These are phyloP conservation scores for Pascua sp. DNA, from an alignment of 1,284 basidiomycete genomes.

Conservation along the genomic window DNA sequence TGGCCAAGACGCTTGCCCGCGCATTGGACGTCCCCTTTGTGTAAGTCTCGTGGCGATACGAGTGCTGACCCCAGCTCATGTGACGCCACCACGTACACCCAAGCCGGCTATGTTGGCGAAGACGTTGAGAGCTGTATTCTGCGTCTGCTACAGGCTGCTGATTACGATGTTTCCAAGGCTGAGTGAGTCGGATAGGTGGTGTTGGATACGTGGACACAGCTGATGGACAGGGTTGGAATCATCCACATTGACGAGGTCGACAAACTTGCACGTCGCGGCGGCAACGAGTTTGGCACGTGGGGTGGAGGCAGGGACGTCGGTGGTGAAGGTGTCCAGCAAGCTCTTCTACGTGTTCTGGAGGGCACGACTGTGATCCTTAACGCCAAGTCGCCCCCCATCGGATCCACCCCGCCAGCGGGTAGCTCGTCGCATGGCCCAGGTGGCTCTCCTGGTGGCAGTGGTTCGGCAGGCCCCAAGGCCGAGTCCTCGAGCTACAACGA, in stretches of 20 bases:
- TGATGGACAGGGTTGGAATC: slow-evolving; percentile 69
- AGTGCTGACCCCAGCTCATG: slow-evolving; percentile 18
- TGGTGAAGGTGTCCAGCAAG: slow-evolving; percentile 93
- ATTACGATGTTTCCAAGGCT: slow-evolving; percentile 72
- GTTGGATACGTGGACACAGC: background rate
- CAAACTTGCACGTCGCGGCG: slow-evolving; percentile 73
- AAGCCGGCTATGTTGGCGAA: slow-evolving; percentile 70
- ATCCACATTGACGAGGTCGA: slow-evolving; percentile 96
- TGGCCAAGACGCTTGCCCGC: slow-evolving; percentile 77
- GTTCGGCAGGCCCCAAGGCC: slow-evolving; percentile 19
- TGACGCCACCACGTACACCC: slow-evolving; percentile 51
- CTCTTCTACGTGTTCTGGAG: slow-evolving; percentile 87
- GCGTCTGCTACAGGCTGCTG: slow-evolving; percentile 76
- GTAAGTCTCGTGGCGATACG: slow-evolving; percentile 4
- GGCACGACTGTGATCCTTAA: slow-evolving; percentile 74
- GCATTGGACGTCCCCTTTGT: slow-evolving; percentile 89
- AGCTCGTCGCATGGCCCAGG: slow-evolving; percentile 7
- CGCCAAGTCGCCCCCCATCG: slow-evolving; percentile 55
- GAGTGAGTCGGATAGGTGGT: slow-evolving; percentile 31
- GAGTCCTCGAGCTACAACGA: slow-evolving; percentile 22
- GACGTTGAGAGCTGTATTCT: slow-evolving; percentile 88
- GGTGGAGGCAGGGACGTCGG: slow-evolving; percentile 78
- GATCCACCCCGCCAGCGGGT: slow-evolving; percentile 48
- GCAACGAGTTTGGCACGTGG: slow-evolving; percentile 53
- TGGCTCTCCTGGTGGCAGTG: background rate